Conservation (phyloP, 805 yeast species). For the Hanseniaspora valbyensis region DNA sequence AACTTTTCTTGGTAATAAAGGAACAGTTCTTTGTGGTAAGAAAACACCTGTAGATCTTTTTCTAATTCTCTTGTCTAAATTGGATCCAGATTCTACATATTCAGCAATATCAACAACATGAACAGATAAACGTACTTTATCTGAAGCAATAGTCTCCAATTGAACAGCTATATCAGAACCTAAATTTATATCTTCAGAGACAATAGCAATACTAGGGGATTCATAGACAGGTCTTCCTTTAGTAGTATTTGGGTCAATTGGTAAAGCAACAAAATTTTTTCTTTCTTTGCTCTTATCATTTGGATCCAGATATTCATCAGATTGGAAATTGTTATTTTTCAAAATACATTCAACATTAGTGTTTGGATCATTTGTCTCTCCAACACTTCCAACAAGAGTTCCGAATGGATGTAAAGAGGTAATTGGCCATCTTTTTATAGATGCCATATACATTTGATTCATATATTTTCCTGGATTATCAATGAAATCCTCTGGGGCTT, state of each 20-base stretch:
- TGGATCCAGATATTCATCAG: slow-evolving; percentile 63
- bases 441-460: slow-evolving; percentile 78
- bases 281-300: slow-evolving; percentile 27
- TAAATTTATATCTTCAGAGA: slow-evolving; percentile 42
- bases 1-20: slow-evolving; percentile 57
- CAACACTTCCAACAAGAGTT: slow-evolving; percentile 76
- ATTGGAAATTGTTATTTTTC: slow-evolving; percentile 72
- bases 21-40: slow-evolving; percentile 61
- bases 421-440: slow-evolving; percentile 98
- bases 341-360: slow-evolving; percentile 82
- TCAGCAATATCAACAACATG: slow-evolving; percentile 75
- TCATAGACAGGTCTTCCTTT: slow-evolving; percentile 42
- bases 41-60: slow-evolving; percentile 83
- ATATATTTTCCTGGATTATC: slow-evolving; percentile 79
- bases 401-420: slow-evolving; percentile 98
- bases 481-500: slow-evolving; percentile 91
- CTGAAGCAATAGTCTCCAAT: slow-evolving; percentile 43
- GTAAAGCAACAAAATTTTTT: slow-evolving; percentile 17
- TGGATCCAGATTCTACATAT: slow-evolving; percentile 59
- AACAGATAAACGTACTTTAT: slow-evolving; percentile 61
- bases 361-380: slow-evolving; percentile 60
- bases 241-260: slow-evolving; percentile 18
- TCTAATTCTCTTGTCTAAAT: slow-evolving; percentile 77
- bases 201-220: slow-evolving; percentile 52
- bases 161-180: slow-evolving; percentile 72